Base-by-base conservation (phyloP, 192 early-diverging fungal species). In the Funneliformis mosseae region DNA sequence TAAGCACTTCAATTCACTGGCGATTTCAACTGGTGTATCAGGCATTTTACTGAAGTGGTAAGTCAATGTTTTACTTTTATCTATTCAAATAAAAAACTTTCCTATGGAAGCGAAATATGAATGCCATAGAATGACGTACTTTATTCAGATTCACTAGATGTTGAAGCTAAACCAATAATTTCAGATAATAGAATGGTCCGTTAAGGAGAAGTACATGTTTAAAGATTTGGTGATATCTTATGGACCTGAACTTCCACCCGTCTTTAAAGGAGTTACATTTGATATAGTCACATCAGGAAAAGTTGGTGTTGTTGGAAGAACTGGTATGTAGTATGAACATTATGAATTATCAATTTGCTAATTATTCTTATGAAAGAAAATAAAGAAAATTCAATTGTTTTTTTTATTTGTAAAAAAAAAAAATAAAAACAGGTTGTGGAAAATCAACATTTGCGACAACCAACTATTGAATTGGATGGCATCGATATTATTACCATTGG, bases 1-100 rank as follows among this genome's bases (percentile, higher is more conserved):
- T 97, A 21, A 89, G 90, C 95, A 21, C 89, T 97, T 46, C 90
- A 91, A 78, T 90, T 96, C 70, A 95, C 94, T 46, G 85, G 88
- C 42, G 90, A 90, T n/a, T 89, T 98, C 55, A 93, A 91, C 81
- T 93, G 93, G 90, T 92, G 92, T 28, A 91, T 95, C 18, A 87
- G 95, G 33, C 92, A 93, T 83, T 93, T 92, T 80, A 91, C 91
- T 25, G 94, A 94, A 76, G 89, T 92, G 84, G 91, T 89, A 87
- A 91, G 80, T 64, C 11, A 16, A 1, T 74, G 18, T 46, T 38
- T 74, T 50, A 25, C n/a, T 55, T 50, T n/a, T 50, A 33, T 33
- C 33, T 33, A 33, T 33, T 33, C 33, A 3, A 33, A 2, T 33
- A 33, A 33, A 33, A 92, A 85, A 77, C 42, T 83, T 91, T 83